A percentile compares a stretch with the other conserved stretches of the same genome.
Evolutionary conservation across 2,329 filamentous ascomycete species (phyloP).

Genomic region (Xylariaceae sp.): DNA sequence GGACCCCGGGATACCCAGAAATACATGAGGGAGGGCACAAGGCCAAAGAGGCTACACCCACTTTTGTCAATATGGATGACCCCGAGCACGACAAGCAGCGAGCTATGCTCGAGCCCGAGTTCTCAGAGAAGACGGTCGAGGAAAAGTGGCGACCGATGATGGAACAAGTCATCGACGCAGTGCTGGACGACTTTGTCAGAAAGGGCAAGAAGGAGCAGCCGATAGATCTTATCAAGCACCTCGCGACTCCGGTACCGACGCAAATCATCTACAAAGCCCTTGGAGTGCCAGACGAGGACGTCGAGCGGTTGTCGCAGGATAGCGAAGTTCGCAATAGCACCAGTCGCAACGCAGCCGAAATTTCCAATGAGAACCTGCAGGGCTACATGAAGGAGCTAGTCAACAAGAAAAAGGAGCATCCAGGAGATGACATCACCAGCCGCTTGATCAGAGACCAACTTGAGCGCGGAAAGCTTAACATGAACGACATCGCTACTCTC

Average conservation of each 20-base stretch:
- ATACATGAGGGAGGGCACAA: slow-evolving; percentile 1
- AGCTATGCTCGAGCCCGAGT: slow-evolving; percentile 7
- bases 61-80: slow-evolving; percentile 6
- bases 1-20: slow-evolving; percentile 10
- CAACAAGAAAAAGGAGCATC: background rate
- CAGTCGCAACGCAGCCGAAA: background rate
- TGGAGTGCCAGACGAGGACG: slow-evolving; percentile 4
- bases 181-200: slow-evolving; percentile 5
- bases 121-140: slow-evolving; percentile 4
- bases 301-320: slow-evolving; percentile 9
- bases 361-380: slow-evolving; percentile 2
- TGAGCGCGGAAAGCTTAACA: slow-evolving; percentile 1
- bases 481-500: slow-evolving; percentile 8
- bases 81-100: slow-evolving; percentile 7
- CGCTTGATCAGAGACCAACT: slow-evolving; percentile 7
- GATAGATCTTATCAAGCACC: slow-evolving; percentile 9
- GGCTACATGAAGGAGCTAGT: slow-evolving; percentile 8
- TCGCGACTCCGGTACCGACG: slow-evolving; percentile 10
- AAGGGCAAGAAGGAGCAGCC: background rate
- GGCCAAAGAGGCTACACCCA: slow-evolving; percentile 1
- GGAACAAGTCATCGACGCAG: slow-evolving; percentile 6
- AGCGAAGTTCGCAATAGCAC: slow-evolving; percentile 1
- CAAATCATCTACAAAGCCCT: slow-evolving; percentile 10
- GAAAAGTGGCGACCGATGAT: slow-evolving; percentile 6
- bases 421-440: slow-evolving; percentile 2